A percentile compares a stretch with the other conserved stretches of the same genome.
Evolutionary conservation across 1,139 yeast genomes (phyloP).

Genomic region (Debaryomycetaceae sp.): DNA sequence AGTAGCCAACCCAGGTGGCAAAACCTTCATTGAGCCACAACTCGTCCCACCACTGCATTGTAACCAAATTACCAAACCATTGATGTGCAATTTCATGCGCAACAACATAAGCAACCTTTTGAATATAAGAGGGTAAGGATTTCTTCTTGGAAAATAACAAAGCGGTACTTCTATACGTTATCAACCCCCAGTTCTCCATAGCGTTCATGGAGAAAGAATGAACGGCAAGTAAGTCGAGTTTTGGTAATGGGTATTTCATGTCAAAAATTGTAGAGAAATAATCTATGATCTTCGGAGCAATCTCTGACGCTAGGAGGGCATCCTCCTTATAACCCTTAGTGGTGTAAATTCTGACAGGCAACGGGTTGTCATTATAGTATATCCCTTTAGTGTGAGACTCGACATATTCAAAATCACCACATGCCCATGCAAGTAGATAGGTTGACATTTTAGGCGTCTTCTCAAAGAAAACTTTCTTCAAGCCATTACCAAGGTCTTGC

Average conservation of each 20-base stretch:
- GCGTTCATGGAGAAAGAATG: conserved; percentile 75
- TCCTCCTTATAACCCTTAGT: conserved; percentile 49
- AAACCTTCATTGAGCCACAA: conserved; percentile 86
- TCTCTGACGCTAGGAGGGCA: conserved; percentile 44
- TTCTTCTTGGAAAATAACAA: conserved; percentile 63
- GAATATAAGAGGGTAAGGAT: conserved; percentile 59
- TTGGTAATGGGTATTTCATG: conserved; percentile 51
- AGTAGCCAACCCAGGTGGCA: conserved; percentile 58
- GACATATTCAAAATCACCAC: conserved; percentile 60
- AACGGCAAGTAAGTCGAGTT: conserved; percentile 61
- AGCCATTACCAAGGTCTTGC: conserved; percentile 7
- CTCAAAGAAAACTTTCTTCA: conserved; percentile 32
- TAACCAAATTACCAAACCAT: conserved; percentile 90
- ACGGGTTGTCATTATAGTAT: conserved; percentile 21
- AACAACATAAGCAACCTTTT: conserved; percentile 56
- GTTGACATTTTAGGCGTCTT: conserved; percentile 72
- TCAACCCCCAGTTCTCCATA: conserved; percentile 75
- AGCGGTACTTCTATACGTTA: conserved; percentile 74
- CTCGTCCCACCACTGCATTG: conserved; percentile 96
- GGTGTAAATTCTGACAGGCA: conserved; percentile 53
- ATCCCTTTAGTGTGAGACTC: conserved; percentile 34
- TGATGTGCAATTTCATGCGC: conserved; percentile 82
- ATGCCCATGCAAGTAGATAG: conserved; percentile 72
- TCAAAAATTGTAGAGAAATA: conserved; percentile 39
- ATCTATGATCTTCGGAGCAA: conserved; percentile 50